Percentiles rank a stretch among this genome's conserved stretches.
These are phyloP conservation scores for Sequoiadendron giganteum DNA, from an alignment of 75 land plant genomes.

Conservation along the genomic window DNA sequence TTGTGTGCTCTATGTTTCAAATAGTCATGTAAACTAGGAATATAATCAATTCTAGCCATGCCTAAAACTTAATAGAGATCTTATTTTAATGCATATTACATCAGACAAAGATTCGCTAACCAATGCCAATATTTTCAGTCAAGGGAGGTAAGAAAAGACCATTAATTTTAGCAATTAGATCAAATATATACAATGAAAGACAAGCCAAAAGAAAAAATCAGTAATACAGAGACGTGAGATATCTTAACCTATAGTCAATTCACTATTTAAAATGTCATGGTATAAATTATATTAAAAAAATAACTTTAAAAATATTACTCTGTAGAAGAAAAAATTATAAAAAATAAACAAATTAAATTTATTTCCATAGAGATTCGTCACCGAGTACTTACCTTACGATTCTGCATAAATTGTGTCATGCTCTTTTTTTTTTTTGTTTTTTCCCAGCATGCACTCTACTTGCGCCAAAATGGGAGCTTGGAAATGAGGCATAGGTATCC, in stretches of 20 bases:
- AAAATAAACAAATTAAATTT: neutral
- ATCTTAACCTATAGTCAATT: neutral
- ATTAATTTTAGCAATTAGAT: neutral
- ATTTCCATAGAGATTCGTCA: neutral
- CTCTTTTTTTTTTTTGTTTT: no score
- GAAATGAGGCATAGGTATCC: no score
- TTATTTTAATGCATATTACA: neutral
- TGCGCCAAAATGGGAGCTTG: no score
- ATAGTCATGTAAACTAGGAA: neutral
- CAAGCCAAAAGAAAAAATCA: neutral
- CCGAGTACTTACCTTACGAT: constrained; percentile 32
- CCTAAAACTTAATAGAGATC: neutral
- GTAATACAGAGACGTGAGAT: neutral
- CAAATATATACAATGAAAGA: neutral
- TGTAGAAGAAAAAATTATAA: neutral
- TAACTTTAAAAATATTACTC: neutral
- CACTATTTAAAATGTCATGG: neutral
- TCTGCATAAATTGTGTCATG: no score
- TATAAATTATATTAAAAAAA: neutral
- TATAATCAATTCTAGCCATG: neutral
- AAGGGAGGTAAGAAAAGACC: neutral
- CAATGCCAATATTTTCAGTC: neutral
- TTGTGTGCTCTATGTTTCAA: neutral
- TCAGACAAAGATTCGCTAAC: neutral
- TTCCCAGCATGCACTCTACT: no score